Base-by-base conservation (phyloP, 2,329 filamentous ascomycete genomes). In the Trichoderma cornu-damae region DNA sequence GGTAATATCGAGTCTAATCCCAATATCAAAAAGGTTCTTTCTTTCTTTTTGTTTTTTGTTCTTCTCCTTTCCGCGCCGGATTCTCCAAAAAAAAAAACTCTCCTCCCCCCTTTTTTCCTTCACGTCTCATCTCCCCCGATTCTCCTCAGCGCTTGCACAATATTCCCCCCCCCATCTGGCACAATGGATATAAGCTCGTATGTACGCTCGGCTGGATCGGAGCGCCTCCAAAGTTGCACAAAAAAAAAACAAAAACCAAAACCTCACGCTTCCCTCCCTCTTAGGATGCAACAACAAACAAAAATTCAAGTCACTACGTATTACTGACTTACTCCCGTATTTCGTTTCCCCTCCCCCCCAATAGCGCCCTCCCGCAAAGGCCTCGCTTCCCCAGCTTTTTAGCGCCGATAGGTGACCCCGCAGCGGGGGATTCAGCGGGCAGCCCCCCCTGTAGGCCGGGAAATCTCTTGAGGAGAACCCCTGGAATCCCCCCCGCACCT, bases 401-500 rank as follows among this genome's bases (percentile, higher is more conserved):
- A 54, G 59, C 59, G 59, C 55, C 59, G 58, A 57, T 49, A 40
- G 30, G 35, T 30, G n/a, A 30, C 48, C 59, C 59, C 55, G 48
- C 55, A 54, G 46, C 43, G 54, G 56, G 56, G 37, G 37, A 49
- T 47, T 57, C 42, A 50, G 57, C 16, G 57, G 50, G 44, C 35
- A 48, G 20, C 14, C 47, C 32, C 50, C 52, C 51, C 51, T 54
- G 51, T 47, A 55, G 22, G 20, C 26, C 24, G 49, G 35, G 24
- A 22, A 32, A 26, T 35, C 26, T 32, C 43, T 38, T 53, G 49
- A 35, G 32, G 34, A 54, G 26, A 26, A 47, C 57, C 52, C 57
- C 42, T 43, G 47, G 35, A 49, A 52, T 57, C 59, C 59, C 59
- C 59, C 59, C 59, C 59, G 59, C 59, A 60, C 51, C 30, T n/a